Base-by-base conservation (phyloP, 2,329 filamentous ascomycete species). In the Paracamarosporium sp. region DNA sequence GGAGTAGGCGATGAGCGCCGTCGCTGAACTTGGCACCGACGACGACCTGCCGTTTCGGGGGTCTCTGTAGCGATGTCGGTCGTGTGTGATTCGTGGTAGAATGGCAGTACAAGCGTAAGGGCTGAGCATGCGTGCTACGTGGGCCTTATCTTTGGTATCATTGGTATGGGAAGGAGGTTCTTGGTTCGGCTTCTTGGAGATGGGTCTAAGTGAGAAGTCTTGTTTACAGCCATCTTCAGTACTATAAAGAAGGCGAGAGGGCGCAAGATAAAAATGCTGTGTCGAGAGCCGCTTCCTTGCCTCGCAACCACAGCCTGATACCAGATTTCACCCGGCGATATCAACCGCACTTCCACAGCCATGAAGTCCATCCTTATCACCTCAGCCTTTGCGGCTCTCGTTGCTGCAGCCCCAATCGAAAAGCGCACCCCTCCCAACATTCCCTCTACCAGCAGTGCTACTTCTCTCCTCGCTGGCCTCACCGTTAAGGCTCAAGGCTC, bases 351-450 rank as follows among this genome's bases (percentile, higher is more conserved):
- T 28, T 28, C n/a, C 6, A 44, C 3, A 53, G 70, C 24, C 15
- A 76, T 76, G 73, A 75, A 75, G 63, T 63, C 63, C 44, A 51
- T 70, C 48, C 56, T 72, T 56, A 47, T 75, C 22, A 64, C 66
- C 33, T 60, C 70, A 4, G 57, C 61, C 15, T 24, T 57, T 27
- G 44, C 51, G 38, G 66, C 67, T 27, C 38, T 73, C 24, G 60
- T 62, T 33, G 61, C 66, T 25, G 74, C 74, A 12, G 67, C 71
- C 11, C 72, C 75, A 25, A 62, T 74, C 27, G 58, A 60, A 5
- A 55, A 66, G n/a, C 77, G 79, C 17, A 71, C 79, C 13, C 81
- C 83, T 73, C 86, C 89, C 7, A 86, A 86, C 38, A 86, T 93
- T 57, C 90, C 90, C 17, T 81, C 82, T 5, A 79, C 81, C 0